Percentiles rank a stretch among this genome's conserved stretches.
phyloP scores from a whole-genome alignment of 805 yeast genomes.

The Huiozyma sinensis region DNA sequence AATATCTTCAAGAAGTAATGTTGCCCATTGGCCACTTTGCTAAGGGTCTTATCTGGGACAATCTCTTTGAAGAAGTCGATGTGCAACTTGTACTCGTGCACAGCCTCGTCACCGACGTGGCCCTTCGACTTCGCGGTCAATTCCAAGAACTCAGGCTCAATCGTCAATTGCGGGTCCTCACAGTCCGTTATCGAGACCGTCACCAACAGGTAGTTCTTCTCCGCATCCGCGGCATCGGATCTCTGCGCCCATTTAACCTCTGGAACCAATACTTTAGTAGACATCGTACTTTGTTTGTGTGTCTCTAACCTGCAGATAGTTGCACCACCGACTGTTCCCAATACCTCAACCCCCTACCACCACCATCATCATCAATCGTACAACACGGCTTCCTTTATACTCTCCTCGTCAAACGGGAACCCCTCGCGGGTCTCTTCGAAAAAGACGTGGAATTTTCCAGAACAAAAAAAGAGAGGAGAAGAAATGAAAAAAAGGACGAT shows the following conservation, averaged over 20 bases:
- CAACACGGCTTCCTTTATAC: no score
- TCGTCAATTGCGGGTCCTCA: slow-evolving; percentile 45
- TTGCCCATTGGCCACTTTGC: slow-evolving; percentile 41
- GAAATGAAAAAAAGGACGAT: no score
- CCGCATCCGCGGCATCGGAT: slow-evolving; percentile 59
- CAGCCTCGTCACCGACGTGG: slow-evolving; percentile 34
- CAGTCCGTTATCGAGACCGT: slow-evolving; percentile 71
- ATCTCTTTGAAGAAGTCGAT: slow-evolving; percentile 71
- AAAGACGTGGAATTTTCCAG: no score
- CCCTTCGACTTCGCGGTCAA: slow-evolving; percentile 35
- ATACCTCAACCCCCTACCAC: no score
- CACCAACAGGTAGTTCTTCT: slow-evolving; percentile 64
- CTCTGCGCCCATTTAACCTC: slow-evolving; percentile 94
- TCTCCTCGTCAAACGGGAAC: no score
- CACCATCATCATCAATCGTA: no score
- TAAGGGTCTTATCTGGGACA: slow-evolving; percentile 51
- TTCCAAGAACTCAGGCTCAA: slow-evolving; percentile 45
- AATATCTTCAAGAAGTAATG: slow-evolving; percentile 49
- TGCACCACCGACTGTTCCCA: no score
- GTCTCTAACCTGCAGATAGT: no score
- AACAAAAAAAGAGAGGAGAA: no score
- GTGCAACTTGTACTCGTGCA: slow-evolving; percentile 45
- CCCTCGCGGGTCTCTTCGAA: no score
- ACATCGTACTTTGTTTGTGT: neutral
- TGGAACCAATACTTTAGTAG: slow-evolving; percentile 26